Evolutionary conservation across 2,329 filamentous ascomycete species (phyloP).

Genomic region (Fusarium heterosporum): DNA sequence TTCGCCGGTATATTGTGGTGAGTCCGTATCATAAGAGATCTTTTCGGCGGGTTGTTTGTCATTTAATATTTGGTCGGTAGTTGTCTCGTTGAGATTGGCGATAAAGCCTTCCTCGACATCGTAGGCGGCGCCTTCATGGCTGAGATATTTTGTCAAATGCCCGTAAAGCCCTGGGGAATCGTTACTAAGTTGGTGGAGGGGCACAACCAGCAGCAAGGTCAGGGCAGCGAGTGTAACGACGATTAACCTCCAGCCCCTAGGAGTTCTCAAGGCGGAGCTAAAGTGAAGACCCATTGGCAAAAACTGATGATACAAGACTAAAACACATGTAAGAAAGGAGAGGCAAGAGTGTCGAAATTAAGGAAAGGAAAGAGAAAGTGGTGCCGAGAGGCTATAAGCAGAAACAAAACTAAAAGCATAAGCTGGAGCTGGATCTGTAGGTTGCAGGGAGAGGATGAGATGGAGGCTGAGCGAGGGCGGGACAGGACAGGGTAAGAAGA

Average conservation of each 20-base stretch:
- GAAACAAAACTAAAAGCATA: not conserved
- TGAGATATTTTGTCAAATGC: constrained; percentile 49
- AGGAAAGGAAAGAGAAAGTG: constrained; percentile 15
- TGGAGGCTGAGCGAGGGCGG: constrained; percentile 7
- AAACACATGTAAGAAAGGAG: constrained; percentile 13
- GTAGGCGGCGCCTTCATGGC: constrained; percentile 51
- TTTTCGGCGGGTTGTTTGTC: constrained; percentile 21
- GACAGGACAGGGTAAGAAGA: constrained; percentile 22
- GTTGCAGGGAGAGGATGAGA: constrained; percentile 7
- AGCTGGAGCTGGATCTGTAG: not conserved
- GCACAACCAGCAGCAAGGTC: constrained; percentile 47
- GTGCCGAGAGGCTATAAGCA: constrained; percentile 11
- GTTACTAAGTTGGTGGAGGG: constrained; percentile 49
- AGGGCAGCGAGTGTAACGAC: constrained; percentile 45
- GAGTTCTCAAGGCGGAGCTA: constrained; percentile 45
- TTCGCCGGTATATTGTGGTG: constrained; percentile 22
- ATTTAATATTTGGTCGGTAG: constrained; percentile 23
- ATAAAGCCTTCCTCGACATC: constrained; percentile 44
- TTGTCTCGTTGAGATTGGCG: constrained; percentile 52
- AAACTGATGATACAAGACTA: constrained; percentile 10
- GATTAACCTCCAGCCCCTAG: constrained; percentile 47
- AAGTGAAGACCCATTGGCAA: constrained; percentile 42
- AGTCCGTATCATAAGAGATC: constrained; percentile 17
- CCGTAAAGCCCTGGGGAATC: constrained; percentile 48
- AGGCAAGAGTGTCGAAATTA: constrained; percentile 1